Evolutionary conservation across 2,329 filamentous ascomycete species (phyloP).

Genomic region (Xylaria digitata): DNA sequence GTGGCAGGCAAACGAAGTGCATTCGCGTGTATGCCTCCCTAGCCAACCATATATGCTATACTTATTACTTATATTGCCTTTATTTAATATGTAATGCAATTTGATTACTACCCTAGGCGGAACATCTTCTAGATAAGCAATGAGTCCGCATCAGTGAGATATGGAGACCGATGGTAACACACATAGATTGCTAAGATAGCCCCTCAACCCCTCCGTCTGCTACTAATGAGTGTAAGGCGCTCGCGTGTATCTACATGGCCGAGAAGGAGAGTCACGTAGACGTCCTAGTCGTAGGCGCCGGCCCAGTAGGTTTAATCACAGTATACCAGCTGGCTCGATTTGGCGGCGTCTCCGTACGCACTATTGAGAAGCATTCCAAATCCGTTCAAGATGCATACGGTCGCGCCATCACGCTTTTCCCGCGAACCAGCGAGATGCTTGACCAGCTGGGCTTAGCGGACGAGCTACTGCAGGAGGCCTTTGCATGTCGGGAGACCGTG

Average conservation of each 20-base stretch:
- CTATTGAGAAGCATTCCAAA: conserved; percentile 62
- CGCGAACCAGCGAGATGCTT: conserved; percentile 63
- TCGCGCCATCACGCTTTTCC: conserved; percentile 65
- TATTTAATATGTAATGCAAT: background rate
- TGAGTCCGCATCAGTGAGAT: background rate
- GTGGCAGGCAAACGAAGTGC: background rate
- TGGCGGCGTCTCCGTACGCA: conserved; percentile 54
- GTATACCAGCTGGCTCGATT: conserved; percentile 59
- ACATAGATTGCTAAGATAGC: background rate
- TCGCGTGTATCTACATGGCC: conserved; percentile 28
- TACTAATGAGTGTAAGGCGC: background rate
- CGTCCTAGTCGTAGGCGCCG: conserved; percentile 57
- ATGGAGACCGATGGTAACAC: background rate
- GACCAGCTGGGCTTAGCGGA: conserved; percentile 63
- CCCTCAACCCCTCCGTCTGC: background rate
- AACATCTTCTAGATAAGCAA: conserved; percentile 10
- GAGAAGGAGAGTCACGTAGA: conserved; percentile 37
- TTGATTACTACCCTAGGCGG: conserved; percentile 12
- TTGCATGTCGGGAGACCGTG: conserved; percentile 62
- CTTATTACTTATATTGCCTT: background rate
- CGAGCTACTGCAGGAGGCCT: conserved; percentile 62
- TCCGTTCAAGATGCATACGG: conserved; percentile 59
- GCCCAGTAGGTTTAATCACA: conserved; percentile 57
- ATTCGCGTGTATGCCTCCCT: background rate
- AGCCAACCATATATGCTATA: background rate